Evolutionary conservation across 768 basidiomycete species (phyloP).

Genomic region (Leccinum subgranulosum): DNA sequence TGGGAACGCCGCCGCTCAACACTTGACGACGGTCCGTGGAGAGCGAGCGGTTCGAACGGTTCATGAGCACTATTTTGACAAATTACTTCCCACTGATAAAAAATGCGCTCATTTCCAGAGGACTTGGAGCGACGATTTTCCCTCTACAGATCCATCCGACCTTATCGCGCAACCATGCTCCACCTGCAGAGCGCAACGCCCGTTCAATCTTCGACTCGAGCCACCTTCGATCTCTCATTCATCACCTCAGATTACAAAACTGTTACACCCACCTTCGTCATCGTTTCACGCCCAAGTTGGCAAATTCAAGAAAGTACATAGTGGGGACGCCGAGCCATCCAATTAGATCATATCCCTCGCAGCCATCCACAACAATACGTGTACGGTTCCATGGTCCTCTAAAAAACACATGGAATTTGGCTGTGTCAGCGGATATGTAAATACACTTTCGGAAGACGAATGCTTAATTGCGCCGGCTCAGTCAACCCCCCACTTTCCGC

Average conservation of each 20-base stretch:
- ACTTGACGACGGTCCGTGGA: background rate
- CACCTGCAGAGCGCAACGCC: conserved; percentile 3
- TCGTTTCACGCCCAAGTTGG: conserved; percentile 2
- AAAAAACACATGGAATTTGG: background rate
- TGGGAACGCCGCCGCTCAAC: background rate
- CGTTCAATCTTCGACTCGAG: conserved; percentile 16
- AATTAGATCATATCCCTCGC: background rate
- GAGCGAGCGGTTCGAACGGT: background rate
- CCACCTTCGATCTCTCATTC: conserved; percentile 1
- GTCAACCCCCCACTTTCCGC: conserved; percentile 1
- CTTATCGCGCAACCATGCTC: conserved; percentile 11
- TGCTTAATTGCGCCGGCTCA: conserved; percentile 1
- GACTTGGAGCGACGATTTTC: conserved; percentile 6
- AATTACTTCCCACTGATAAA: background rate
- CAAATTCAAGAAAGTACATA: background rate
- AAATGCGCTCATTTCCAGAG: conserved; percentile 1
- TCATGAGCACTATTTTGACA: background rate
- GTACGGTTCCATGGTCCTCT: conserved; percentile 5
- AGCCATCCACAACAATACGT: conserved; percentile 8
- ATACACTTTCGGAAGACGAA: conserved; percentile 1
- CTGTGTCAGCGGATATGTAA: conserved; percentile 3
- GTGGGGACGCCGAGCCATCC: background rate
- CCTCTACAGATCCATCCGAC: conserved; percentile 20
- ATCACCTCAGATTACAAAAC: conserved; percentile 1
- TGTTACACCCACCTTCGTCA: background rate